These are phyloP conservation scores for Selenicereus undatus DNA, from an alignment of 148 eudicot species.

Conservation along the genomic window DNA sequence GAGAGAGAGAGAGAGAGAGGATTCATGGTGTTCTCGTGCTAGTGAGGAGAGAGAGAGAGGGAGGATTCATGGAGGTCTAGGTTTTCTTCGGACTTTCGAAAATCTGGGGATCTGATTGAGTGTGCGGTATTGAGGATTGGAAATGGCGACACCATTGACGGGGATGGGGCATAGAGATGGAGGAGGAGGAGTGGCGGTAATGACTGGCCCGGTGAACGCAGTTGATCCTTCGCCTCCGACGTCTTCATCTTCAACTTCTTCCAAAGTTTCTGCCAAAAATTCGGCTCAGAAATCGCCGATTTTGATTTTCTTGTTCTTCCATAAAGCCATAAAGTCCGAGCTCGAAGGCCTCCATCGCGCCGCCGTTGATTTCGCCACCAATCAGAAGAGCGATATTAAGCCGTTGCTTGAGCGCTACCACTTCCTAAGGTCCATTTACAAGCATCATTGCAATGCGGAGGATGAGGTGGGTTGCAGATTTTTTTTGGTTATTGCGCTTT, in stretches of 20 bases:
- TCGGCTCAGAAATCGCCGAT: slow-evolving; percentile 67
- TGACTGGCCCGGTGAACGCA: slow-evolving; percentile 54
- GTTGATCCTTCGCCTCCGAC: slow-evolving; percentile 42
- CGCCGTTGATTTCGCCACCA: slow-evolving; percentile 66
- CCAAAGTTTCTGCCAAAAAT: slow-evolving; percentile 29
- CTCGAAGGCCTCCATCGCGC: slow-evolving; percentile 71
- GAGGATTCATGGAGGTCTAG: slow-evolving; percentile 20
- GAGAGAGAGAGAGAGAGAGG: slow-evolving; percentile 8
- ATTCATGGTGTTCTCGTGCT: slow-evolving; percentile 21
- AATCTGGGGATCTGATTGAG: neutral
- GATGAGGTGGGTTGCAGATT: slow-evolving; percentile 57
- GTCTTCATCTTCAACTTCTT: slow-evolving; percentile 22
- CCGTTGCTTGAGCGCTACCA: slow-evolving; percentile 67
- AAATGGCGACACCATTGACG: slow-evolving; percentile 87
- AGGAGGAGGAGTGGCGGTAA: slow-evolving; percentile 74
- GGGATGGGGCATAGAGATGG: slow-evolving; percentile 57
- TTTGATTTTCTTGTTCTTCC: slow-evolving; percentile 76
- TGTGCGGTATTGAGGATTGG: neutral
- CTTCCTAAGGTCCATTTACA: slow-evolving; percentile 69
- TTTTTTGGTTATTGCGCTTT: neutral
- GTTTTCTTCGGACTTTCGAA: slow-evolving; percentile 6
- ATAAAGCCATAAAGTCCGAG: slow-evolving; percentile 78
- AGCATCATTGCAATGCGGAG: slow-evolving; percentile 94
- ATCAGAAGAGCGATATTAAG: slow-evolving; percentile 45
- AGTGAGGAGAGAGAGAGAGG: neutral